phyloP scores from a whole-genome alignment of 1,139 yeast genomes.

The Suhomyces ambrosiae region DNA sequence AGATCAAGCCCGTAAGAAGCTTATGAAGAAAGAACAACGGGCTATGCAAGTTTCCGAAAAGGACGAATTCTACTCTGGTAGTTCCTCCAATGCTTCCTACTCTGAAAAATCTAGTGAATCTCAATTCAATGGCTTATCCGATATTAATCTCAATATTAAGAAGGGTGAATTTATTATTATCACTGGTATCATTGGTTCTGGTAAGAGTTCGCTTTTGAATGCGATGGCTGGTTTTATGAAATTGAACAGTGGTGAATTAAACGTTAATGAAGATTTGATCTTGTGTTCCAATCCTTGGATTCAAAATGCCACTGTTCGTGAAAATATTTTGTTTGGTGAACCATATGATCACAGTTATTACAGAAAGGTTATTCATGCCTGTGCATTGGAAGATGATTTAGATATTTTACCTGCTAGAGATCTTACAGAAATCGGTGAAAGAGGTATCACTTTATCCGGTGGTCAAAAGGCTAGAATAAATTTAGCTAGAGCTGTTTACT shows the following conservation, averaged over 20 bases:
- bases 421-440: slow-evolving; percentile 45
- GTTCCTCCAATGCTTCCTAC: slow-evolving; percentile 19
- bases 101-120: slow-evolving; percentile 12
- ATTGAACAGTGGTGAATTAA: slow-evolving; percentile 31
- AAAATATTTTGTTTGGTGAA: slow-evolving; percentile 43
- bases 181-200: slow-evolving; percentile 47
- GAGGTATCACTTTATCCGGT: slow-evolving; percentile 46
- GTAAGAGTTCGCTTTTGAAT: slow-evolving; percentile 41
- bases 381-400: slow-evolving; percentile 45
- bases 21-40: slow-evolving; percentile 21
- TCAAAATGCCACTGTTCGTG: slow-evolving; percentile 47
- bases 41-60: slow-evolving; percentile 15
- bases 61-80: slow-evolving; percentile 9
- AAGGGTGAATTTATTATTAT: slow-evolving; percentile 39
- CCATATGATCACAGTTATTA: slow-evolving; percentile 33
- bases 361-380: slow-evolving; percentile 34
- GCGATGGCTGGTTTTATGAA: slow-evolving; percentile 45
- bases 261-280: slow-evolving; percentile 30
- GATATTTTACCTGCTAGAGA: slow-evolving; percentile 37
- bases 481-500: slow-evolving; percentile 46
- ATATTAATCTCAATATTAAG: slow-evolving; percentile 31
- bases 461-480: slow-evolving; percentile 48
- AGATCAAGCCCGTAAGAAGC: slow-evolving; percentile 15
- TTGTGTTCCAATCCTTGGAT: slow-evolving; percentile 47
- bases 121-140: slow-evolving; percentile 33